Evolutionary conservation across 2,329 filamentous ascomycete species (phyloP), one percentile per base, ranked within the genome.

Genomic region (Cercospora sp.): DNA sequence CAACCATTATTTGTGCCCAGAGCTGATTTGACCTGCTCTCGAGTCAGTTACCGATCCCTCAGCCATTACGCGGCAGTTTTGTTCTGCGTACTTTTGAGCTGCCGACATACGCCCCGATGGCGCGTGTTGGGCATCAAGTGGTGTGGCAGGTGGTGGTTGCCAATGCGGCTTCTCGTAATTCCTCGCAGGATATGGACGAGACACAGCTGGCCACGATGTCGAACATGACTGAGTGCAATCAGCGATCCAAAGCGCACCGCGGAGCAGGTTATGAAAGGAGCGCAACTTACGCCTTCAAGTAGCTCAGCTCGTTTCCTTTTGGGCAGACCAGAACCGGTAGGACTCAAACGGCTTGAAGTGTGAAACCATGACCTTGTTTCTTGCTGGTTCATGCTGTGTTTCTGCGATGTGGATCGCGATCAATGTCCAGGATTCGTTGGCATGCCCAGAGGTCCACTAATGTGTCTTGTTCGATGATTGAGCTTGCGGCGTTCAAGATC

Each of bases 1-100:
- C 62, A 18, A 45, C 36, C 33, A 68, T 45, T 62, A 68, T 57
- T 45, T 64, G 63, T 12, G 66, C 28, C 18, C 63, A 48, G n/a
- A 63, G 42, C 61, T 63, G 61, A 40, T 26, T 55, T 4, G 61
- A 36, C 31, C 61, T 63, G 28, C 9, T 36, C 7, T 20, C 30
- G 12, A 26, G 61, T 55, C 26, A 55, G 48, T n/a, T 10, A 53
- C 31, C n/a, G 9, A 20, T 40, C 9, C 16, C 16, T 42, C 36
- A 42, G 48, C 23, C 48, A 26, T 55, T 12, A 8, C 5, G 48
- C 48, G 23, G 20, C 12, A 48, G 45, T 20, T 5, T 18, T 23
- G 12, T 8, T 55, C 13, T 55, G 48, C 48, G 48, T 55, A 55
- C 61, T 63, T 63, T 18, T 63, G 61, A 9, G 28, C 42, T 18